Evolutionary conservation across 257 asterid species (phyloP).

Genomic region (Linderniella brevidens): DNA sequence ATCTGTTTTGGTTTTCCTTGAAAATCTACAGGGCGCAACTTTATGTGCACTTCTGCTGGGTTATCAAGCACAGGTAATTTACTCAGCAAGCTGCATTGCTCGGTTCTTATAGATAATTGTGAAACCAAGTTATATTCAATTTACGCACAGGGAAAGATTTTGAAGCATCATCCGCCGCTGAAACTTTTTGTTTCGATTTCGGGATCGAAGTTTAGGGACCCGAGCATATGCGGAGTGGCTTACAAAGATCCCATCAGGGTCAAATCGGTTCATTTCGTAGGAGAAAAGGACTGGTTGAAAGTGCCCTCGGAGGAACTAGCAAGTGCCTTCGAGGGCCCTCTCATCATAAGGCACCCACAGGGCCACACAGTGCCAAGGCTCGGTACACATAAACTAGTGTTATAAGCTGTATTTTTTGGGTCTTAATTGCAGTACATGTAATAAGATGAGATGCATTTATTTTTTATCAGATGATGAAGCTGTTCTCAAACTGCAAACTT

Average conservation of each 20-base stretch:
- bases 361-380: constrained; percentile 64
- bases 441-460: no score
- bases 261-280: constrained; percentile 46
- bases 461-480: no score
- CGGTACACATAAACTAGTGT: no score
- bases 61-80: constrained; percentile 49
- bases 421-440: no score
- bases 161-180: constrained; percentile 8
- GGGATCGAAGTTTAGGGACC: constrained; percentile 46
- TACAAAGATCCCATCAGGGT: constrained; percentile 34
- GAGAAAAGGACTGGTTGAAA: constrained; percentile 52
- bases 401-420: no score
- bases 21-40: constrained; percentile 33
- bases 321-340: constrained; percentile 27
- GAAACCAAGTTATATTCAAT: no score
- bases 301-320: constrained; percentile 48
- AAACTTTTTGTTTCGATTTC: constrained; percentile 38
- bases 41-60: constrained; percentile 38
- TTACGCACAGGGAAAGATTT: no score
- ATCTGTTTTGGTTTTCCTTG: neutral
- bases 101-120: no score
- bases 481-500: no score
- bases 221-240: constrained; percentile 30
- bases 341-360: constrained; percentile 41
- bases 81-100: no score